Evolutionary conservation across 306 rosid genomes (phyloP).

Genomic region (Carpinus viminea): DNA sequence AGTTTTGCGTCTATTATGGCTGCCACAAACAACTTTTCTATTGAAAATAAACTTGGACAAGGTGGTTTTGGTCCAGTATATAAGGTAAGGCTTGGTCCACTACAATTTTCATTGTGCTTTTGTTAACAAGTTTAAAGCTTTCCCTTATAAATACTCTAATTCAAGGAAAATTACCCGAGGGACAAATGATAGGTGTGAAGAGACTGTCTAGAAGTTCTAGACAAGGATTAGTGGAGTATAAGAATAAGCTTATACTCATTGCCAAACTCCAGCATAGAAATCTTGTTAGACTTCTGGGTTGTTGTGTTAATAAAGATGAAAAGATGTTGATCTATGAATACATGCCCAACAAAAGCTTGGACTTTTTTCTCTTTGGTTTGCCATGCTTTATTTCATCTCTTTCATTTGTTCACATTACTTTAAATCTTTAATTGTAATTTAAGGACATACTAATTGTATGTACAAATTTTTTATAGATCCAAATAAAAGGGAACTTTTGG

Average conservation of each 20-base stretch:
- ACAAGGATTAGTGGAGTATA: background rate
- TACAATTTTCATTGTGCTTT: too few relatives aligned
- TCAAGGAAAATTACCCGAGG: background rate
- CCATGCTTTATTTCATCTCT: background rate
- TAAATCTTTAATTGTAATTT: background rate
- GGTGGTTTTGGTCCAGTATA: too few relatives aligned
- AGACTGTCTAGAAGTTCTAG: background rate
- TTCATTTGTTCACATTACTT: background rate
- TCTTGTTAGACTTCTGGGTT: background rate
- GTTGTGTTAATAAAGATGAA: background rate
- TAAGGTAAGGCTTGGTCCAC: too few relatives aligned
- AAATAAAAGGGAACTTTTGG: background rate
- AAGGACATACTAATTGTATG: background rate
- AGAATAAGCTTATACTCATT: background rate
- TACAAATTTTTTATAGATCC: background rate
- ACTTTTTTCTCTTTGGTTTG: background rate
- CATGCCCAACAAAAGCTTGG: background rate
- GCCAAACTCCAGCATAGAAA: background rate
- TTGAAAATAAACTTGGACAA: background rate
- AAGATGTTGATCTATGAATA: background rate
- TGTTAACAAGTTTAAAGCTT: too few relatives aligned
- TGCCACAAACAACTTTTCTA: background rate
- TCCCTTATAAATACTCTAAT: background rate
- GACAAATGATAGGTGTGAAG: background rate
- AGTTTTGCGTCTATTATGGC: background rate